Percentiles rank a stretch among this genome's conserved stretches.
phyloP scores from a whole-genome alignment of 2,329 filamentous ascomycete species.

The Tolypocladium tropicale region DNA sequence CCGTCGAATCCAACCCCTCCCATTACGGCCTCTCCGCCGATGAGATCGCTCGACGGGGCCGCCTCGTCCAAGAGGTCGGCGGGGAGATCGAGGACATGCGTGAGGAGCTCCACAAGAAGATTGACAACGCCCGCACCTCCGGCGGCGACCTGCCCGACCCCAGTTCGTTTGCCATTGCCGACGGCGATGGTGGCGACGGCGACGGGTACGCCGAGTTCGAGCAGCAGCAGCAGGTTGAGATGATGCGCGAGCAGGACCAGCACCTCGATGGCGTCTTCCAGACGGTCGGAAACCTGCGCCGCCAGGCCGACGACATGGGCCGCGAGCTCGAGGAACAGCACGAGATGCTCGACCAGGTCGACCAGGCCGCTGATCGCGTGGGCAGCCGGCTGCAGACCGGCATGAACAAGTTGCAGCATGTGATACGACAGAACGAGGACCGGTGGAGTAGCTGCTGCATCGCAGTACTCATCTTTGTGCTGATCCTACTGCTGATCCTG shows the following conservation, averaged over 20 bases:
- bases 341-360: constrained; percentile 78
- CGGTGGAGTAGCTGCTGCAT: constrained; percentile 83
- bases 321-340: constrained; percentile 90
- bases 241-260: constrained; percentile 92
- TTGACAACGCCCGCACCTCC: constrained; percentile 23
- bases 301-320: constrained; percentile 93
- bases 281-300: constrained; percentile 81
- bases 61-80: constrained; percentile 81
- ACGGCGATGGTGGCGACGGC: constrained; percentile 31
- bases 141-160: constrained; percentile 40
- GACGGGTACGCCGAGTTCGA: constrained; percentile 75
- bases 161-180: constrained; percentile 46
- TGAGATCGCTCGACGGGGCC: constrained; percentile 71
- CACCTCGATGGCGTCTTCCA: constrained; percentile 86
- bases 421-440: constrained; percentile 89
- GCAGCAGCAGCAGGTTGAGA: constrained; percentile 78
- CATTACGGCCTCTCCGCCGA: constrained; percentile 75
- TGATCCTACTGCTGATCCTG: constrained; percentile 78
- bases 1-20: constrained; percentile 78
- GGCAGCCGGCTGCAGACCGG: constrained; percentile 77
- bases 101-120: constrained; percentile 60
- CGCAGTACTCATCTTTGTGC: constrained; percentile 72
- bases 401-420: constrained; percentile 73
- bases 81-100: constrained; percentile 84
- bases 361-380: constrained; percentile 76